Percentiles rank a stretch among this genome's conserved stretches.
Conservation (phyloP, 495 filamentous ascomycete genomes). For the Penicillium odoratum region DNA sequence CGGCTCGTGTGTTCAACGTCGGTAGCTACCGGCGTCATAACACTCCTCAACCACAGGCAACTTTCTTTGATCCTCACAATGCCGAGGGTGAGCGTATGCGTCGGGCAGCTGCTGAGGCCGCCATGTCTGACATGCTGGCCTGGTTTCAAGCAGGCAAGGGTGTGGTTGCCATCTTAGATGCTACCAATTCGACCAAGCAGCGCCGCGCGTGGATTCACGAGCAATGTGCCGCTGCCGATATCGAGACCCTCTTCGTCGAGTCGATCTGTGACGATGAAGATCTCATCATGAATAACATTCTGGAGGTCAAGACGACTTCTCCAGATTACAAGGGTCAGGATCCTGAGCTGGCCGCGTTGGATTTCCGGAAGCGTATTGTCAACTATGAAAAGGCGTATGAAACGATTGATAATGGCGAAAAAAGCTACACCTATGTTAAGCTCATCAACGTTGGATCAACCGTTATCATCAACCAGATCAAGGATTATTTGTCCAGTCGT, state of each 20-base stretch:
- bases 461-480: conserved; percentile 95
- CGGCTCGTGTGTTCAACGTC: conserved; percentile 93
- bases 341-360: conserved; percentile 81
- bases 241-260: conserved; percentile 94
- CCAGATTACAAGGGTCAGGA: conserved; percentile 95
- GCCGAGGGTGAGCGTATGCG: conserved; percentile 86
- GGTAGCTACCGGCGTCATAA: conserved; percentile 86
- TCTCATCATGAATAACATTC: conserved; percentile 94
- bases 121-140: conserved; percentile 83
- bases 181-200: conserved; percentile 88
- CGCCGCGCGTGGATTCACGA: conserved; percentile 92
- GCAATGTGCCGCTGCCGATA: conserved; percentile 64
- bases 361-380: conserved; percentile 91
- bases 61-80: conserved; percentile 91
- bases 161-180: conserved; percentile 88
- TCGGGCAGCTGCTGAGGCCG: conserved; percentile 82
- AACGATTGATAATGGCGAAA: conserved; percentile 84
- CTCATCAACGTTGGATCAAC: conserved; percentile 94
- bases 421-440: conserved; percentile 86
- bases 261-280: conserved; percentile 93
- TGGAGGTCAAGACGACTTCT: conserved; percentile 94
- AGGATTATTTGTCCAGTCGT: conserved; percentile 92
- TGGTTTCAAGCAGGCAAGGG: conserved; percentile 79
- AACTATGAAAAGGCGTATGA: conserved; percentile 97
- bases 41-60: conserved; percentile 81